Base-by-base conservation (phyloP, 805 yeast species). In the Zygotorulaspora danielsina region DNA sequence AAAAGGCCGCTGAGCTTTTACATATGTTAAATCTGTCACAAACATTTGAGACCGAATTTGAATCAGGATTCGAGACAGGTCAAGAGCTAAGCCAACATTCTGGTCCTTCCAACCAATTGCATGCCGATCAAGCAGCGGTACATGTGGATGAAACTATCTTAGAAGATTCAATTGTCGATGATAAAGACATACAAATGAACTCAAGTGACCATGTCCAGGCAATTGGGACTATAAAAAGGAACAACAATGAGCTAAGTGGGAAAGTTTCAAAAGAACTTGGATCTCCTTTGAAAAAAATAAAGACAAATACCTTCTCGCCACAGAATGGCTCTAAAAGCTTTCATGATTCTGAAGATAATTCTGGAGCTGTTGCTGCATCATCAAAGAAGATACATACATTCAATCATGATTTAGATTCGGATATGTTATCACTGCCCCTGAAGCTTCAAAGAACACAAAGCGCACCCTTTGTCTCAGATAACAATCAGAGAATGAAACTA, bases 261-360 rank as follows among this genome's bases (percentile, higher is more conserved):
- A 49, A 44, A 27, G 29, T 47, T 20, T 44, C 50, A 11, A 46
- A 48, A 35, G 53, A 48, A 31, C 36, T 51, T 17, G 61, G 59
- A 6, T 55, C 61, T 4, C 60, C 61, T 0, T 45, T 55, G 21
- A 56, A 59, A 35, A 57, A 48, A 39, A 33, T 53, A 18, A 54
- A 49, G 30, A 20, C 40, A 5, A 44, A 45, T 20, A 41, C 29
- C 11, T 25, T 18, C 24, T 28, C 34, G 13, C 22, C 39, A 9
- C 31, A 30, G 15, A 28, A 39, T 13, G 25, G 26, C 7, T 15
- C 36, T 27, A 32, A 19, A 7, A 12, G 32, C 6, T 34, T 19
- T 21, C 25, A 29, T 11, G 27, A 19, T 3, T 10, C 36, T 2
- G 45, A 32, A 4, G 36, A 19, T 12, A 41, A 22, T 12, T 25